Evolutionary conservation across 1,284 basidiomycete species (phyloP), one percentile per base, ranked within the genome.

Genomic region (Xerocomus alliaceus): DNA sequence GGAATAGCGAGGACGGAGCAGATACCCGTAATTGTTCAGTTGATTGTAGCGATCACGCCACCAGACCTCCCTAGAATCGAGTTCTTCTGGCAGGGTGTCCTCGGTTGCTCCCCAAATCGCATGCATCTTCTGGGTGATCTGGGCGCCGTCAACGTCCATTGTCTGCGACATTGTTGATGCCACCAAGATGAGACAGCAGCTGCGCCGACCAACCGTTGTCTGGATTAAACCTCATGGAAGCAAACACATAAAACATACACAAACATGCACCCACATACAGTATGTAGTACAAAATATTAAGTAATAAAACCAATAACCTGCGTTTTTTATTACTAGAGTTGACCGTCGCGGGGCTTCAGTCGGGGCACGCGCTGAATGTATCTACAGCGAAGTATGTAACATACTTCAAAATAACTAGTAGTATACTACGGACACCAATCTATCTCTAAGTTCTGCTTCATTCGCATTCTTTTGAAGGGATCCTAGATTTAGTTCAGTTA

Each of bases 1-100:
- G 6, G 71, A 64, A 54, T 77, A 80, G 2, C 79, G 67, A 12
- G 73, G 69, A 2, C 80, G 75, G 4, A 82, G 69, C 22, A 69
- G 41, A 56, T 80, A 80, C 10, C 81, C 80, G 17, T 20, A 61
- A 4, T 61, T 61, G 39, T 67, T 64, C 3, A 80, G 62, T 67
- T 73, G 77, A 15, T 59, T 0, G 39, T 58, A 66, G 17, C 24
- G 64, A 15, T 66, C 46, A 24, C 54, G 54, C 64, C 63, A 65
- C 64, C 64, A 65, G 29, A 58, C 26, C n/a, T 64, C 63, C 31
- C 59, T 63, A 24, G 42, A 46, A 26, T 66, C 54, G 3, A 65
- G 54, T 50, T 66, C 64, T 50, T 64, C 63, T 8, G 58, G 58
- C 3, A 1, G 32, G 24, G 20, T 39, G n/a, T 2, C 31, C 35